phyloP scores from a whole-genome alignment of 306 rosid genomes.

The Dalbergia cochinchinensis region DNA sequence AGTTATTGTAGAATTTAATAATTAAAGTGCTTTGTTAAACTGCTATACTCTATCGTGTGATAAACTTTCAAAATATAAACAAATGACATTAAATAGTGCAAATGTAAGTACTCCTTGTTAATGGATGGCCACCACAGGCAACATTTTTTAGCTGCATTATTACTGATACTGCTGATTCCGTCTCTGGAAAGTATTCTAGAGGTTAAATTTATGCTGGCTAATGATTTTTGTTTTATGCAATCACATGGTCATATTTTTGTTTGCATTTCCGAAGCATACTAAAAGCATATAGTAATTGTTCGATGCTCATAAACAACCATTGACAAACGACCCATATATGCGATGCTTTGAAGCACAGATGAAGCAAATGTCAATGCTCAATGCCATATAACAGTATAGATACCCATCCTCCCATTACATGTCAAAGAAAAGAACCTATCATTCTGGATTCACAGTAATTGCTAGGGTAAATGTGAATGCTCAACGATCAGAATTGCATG shows the following conservation, averaged over 20 bases:
- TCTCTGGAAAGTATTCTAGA: no score
- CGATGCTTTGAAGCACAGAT: background rate
- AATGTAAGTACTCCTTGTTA: no score
- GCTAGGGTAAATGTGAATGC: background rate
- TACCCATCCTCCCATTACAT: background rate
- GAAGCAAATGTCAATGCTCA: background rate
- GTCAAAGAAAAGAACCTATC: constrained; percentile 4
- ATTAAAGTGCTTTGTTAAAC: background rate
- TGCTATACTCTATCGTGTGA: no score
- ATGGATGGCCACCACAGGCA: background rate
- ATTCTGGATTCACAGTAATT: background rate
- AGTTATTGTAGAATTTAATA: background rate
- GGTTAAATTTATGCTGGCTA: background rate
- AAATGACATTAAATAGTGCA: no score
- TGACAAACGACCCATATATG: background rate
- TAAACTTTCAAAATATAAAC: no score
- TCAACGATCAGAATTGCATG: background rate
- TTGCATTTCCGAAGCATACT: background rate
- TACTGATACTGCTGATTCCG: background rate
- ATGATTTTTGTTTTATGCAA: background rate
- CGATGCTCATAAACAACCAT: background rate
- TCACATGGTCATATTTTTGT: no score
- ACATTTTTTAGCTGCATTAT: background rate
- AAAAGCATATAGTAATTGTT: background rate
- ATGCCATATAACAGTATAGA: background rate